These are phyloP conservation scores for Monilinia fructicola DNA, from an alignment of 2,329 filamentous ascomycete species.

Conservation along the genomic window DNA sequence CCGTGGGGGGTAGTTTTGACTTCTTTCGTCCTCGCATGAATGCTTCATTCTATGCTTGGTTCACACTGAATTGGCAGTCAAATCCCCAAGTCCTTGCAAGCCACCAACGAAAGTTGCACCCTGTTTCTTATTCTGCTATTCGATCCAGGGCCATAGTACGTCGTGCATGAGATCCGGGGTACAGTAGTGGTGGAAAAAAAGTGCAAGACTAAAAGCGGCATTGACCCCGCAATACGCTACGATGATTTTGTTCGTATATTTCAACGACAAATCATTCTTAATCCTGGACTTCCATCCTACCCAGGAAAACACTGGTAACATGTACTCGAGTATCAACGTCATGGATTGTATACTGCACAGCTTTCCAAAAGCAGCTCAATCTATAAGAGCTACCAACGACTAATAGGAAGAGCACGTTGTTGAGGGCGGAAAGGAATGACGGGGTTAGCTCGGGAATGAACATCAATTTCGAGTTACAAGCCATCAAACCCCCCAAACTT, in stretches of 20 bases:
- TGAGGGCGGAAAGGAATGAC: too few relatives aligned
- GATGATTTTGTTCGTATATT: background rate
- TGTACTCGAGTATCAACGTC: background rate
- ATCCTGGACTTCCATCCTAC: background rate
- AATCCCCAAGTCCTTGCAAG: background rate
- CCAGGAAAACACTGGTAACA: background rate
- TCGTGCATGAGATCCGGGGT: background rate
- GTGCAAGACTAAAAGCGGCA: constrained; percentile 22
- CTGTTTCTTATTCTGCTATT: background rate
- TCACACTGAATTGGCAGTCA: background rate
- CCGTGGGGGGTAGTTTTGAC: background rate
- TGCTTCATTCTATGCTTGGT: background rate
- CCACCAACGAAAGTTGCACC: background rate
- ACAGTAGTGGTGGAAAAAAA: constrained; percentile 17
- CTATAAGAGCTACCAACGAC: background rate
- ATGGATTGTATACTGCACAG: background rate
- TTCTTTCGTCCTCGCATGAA: background rate
- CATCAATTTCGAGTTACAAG: background rate
- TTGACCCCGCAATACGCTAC: constrained; percentile 22
- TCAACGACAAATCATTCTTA: background rate
- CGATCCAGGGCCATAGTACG: background rate
- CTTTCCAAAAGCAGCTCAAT: background rate
- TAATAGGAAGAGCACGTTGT: background rate
- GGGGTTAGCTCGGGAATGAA: background rate
- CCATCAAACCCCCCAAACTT: background rate